Evolutionary conservation across 169 alveolate genomes (phyloP).

Genomic region (Eimeria mitis): DNA sequence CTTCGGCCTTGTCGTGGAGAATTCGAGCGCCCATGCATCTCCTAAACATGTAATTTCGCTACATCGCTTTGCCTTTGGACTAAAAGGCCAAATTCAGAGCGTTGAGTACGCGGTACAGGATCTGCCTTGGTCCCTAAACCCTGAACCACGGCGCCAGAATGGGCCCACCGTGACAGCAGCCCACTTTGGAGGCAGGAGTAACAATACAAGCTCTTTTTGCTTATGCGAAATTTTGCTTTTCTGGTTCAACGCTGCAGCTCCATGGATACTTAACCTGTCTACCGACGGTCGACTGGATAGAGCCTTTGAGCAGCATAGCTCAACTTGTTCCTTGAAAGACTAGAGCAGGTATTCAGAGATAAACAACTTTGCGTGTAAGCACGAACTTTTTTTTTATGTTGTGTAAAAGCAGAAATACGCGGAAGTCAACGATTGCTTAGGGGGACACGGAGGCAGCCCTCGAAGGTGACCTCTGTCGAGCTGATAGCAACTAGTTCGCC

Average conservation of each 20-base stretch:
- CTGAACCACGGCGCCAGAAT: background rate
- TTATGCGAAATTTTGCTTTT: background rate
- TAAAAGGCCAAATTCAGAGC: background rate
- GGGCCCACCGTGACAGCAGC: background rate
- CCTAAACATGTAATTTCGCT: background rate
- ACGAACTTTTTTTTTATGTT: background rate
- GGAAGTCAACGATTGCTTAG: background rate
- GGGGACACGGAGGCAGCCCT: background rate
- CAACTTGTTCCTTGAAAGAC: background rate
- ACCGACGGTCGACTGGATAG: background rate
- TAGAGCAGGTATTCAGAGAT: background rate
- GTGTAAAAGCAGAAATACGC: background rate
- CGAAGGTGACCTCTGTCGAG: background rate
- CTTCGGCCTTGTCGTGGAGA: slow-evolving; percentile 22
- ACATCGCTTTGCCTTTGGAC: background rate
- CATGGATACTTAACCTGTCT: background rate
- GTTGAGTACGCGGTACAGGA: background rate
- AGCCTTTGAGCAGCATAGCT: background rate
- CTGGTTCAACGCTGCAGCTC: background rate
- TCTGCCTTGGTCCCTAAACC: background rate
- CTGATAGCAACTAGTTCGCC: background rate
- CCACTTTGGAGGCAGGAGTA: background rate
- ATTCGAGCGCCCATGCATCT: background rate
- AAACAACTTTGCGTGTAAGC: background rate
- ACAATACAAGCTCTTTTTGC: background rate